Evolutionary conservation across 129 eudicot genomes (phyloP), one percentile per base, ranked within the genome.

Genomic region (Centrapalus pauciflorus): DNA sequence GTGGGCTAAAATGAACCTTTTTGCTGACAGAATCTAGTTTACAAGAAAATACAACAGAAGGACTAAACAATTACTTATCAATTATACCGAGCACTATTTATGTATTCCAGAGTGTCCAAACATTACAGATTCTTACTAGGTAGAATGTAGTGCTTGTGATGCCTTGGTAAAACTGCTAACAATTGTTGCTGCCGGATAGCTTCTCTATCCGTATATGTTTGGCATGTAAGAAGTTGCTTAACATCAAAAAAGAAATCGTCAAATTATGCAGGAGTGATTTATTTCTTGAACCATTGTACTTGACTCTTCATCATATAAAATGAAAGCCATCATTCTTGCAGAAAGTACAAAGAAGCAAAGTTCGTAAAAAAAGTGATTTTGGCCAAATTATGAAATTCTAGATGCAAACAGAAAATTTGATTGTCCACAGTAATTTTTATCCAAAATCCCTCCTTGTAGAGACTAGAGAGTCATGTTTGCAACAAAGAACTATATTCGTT

Each of bases 171-270:
- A 54, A 88, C 76, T 52, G 95, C 87, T 67, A 93, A 78, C 57
- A 93, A 67, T 77, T 89, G 90, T 77, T 93, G 99, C 93, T 93
- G 99, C 78, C 99, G 76, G 55, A 93, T 87, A 25, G 96, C 99
- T 84, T 93, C 95, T 69, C 82, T 93, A 58, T 89, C 92, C 80
- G 85, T 84, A 64, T 83, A 93, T 11, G 87, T 89, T 84, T 89
- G 95, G 83, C 99, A 89, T 38, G 99, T 93, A 35, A 80, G 82
- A 74, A 93, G 92, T 86, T 86, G 85, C 99, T 93, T 33, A 49
- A 67, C 65, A 82, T 19, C 35, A 73, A 50, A 54, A 45, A 52
- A 69, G 16, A 57, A 6, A 21, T 51, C 27, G 61, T 66, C 38
- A 75, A 0, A 51, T 49, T 51, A 20, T 54, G 57, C 29, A 13